Base-by-base conservation (phyloP, 257 asterid genomes). In the Ballota nigra region DNA sequence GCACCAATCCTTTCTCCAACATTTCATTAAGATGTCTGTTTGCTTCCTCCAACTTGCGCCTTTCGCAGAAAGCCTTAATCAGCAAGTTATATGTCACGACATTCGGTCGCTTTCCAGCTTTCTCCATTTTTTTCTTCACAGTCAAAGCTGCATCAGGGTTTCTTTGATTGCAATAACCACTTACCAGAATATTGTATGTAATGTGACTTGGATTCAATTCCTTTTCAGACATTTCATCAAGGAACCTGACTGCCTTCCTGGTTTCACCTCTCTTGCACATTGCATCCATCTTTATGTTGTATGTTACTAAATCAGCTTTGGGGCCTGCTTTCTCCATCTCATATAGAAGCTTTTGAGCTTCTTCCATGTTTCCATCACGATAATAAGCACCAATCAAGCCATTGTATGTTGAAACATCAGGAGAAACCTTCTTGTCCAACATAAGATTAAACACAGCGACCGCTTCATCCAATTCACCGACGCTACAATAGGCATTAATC, bases 1-100 rank as follows among this genome's bases (percentile, higher is more conserved):
- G 97, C 45, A 82, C 83, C 76, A 94, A 74, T 51, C 99, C 99
- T 74, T 84, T 94, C 86, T 88, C 99, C 88, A 91, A 71, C 99
- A 91, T 91, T 90, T 91, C 96, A 26, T 91, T 91, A 59, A 94
- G 88, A 79, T 78, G 74, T 16, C 55, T 23, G 38, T 91, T 89
- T 45, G 99, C 97, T 72, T 86, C 87, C 70, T 89, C 92, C 75
- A 89, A 71, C 74, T 85, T 89, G 38, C 83, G 83, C 11, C 81
- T 82, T 75, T 78, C 85, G 65, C 90, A 82, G 59, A 84, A 86
- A 20, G 95, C 97, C 76, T 81, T 89, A 68, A 94, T 91, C 85
- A 94, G 76, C 66, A 89, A 78, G 53, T 94, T 91, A 78, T 81
- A 94, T 34, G 97, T 87, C 70, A 78, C 91, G 9, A 88, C 88